These are phyloP conservation scores for Glycine latifolia DNA, from an alignment of 306 rosid genomes.

Conservation along the genomic window DNA sequence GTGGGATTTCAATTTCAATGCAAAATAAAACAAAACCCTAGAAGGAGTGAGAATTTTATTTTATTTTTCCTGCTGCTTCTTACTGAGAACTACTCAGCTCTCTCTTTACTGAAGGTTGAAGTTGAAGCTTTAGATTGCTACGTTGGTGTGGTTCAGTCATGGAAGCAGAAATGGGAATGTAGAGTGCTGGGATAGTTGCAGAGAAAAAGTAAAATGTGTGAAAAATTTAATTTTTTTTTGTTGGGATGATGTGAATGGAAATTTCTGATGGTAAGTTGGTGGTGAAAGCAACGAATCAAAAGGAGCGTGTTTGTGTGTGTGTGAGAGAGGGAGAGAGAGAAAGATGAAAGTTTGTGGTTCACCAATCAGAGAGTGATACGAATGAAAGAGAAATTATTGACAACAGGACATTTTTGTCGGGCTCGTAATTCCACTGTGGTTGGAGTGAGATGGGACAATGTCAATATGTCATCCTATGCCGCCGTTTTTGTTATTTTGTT, in stretches of 20 bases:
- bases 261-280: constrained; percentile 51
- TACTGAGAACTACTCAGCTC: constrained; percentile 35
- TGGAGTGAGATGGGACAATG: background rate
- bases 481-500: constrained; percentile 17
- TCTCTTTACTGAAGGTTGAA: constrained; percentile 14
- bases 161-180: constrained; percentile 22
- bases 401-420: constrained; percentile 48
- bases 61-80: constrained; percentile 41
- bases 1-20: constrained; percentile 34
- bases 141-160: constrained; percentile 8
- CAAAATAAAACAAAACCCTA: constrained; percentile 57
- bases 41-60: background rate
- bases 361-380: constrained; percentile 53
- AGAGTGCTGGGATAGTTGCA: constrained; percentile 42
- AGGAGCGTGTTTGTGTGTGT: constrained; percentile 36
- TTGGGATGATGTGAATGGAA: constrained; percentile 32
- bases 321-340: constrained; percentile 20
- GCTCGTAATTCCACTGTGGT: background rate
- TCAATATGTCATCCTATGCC: background rate
- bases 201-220: constrained; percentile 48
- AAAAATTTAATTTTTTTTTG: background rate
- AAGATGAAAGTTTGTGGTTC: constrained; percentile 26
- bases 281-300: constrained; percentile 67
- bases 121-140: constrained; percentile 24
- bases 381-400: constrained; percentile 22